These are phyloP conservation scores for Phytophthora constricta DNA, from an alignment of 352 stramenopile species.

Conservation along the genomic window DNA sequence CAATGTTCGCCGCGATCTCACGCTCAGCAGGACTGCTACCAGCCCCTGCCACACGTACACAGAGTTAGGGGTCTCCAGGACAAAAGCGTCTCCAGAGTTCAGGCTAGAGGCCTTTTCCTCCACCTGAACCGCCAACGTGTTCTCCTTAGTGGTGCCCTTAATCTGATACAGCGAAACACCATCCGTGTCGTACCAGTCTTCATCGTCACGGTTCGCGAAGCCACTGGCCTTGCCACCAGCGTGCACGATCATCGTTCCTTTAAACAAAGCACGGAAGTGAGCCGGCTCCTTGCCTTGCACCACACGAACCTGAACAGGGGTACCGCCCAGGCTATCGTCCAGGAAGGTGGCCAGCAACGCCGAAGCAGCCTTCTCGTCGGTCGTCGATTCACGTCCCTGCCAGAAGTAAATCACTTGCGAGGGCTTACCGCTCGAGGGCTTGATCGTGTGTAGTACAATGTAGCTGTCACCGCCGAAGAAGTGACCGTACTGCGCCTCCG, in stretches of 20 bases:
- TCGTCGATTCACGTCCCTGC: slow-evolving; percentile 85
- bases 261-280: slow-evolving; percentile 91
- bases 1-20: slow-evolving; percentile 64
- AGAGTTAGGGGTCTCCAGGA: slow-evolving; percentile 75
- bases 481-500: slow-evolving; percentile 82
- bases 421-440: slow-evolving; percentile 63
- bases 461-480: slow-evolving; percentile 97
- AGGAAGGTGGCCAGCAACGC: slow-evolving; percentile 75
- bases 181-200: slow-evolving; percentile 89
- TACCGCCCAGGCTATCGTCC: slow-evolving; percentile 86
- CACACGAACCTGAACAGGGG: slow-evolving; percentile 87
- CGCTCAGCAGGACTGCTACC: slow-evolving; percentile 76
- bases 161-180: slow-evolving; percentile 91
- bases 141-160: slow-evolving; percentile 85
- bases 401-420: slow-evolving; percentile 94
- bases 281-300: slow-evolving; percentile 87
- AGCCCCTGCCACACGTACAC: slow-evolving; percentile 83
- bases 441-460: slow-evolving; percentile 91
- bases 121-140: slow-evolving; percentile 89
- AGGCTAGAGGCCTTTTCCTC: slow-evolving; percentile 79
- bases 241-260: slow-evolving; percentile 91
- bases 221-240: slow-evolving; percentile 89
- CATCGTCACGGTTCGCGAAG: slow-evolving; percentile 83
- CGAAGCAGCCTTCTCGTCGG: slow-evolving; percentile 88
- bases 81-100: slow-evolving; percentile 89